Conservation (phyloP, 2,329 filamentous ascomycete genomes). For the Aspergillus luchuensis region DNA sequence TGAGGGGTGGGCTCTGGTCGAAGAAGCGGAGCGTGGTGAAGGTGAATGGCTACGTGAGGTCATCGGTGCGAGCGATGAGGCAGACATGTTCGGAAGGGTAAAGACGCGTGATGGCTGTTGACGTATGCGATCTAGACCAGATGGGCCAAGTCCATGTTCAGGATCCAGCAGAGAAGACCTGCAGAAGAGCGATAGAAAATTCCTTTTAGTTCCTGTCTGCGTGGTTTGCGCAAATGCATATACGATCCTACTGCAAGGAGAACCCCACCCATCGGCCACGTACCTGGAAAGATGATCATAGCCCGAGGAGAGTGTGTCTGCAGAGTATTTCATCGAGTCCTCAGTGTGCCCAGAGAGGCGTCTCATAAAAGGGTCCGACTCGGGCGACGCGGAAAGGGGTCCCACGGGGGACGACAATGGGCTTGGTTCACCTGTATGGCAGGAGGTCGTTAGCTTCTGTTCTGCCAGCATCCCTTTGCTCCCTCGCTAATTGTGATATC, state of each 20-base stretch:
- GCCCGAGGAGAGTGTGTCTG: slow-evolving; percentile 69
- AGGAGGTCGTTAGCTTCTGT: slow-evolving; percentile 17
- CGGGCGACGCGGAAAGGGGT: slow-evolving; percentile 39
- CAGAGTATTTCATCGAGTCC: slow-evolving; percentile 70
- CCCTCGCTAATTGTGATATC: slow-evolving; percentile 4
- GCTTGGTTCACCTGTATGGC: slow-evolving; percentile 40
- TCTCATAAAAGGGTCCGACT: slow-evolving; percentile 44
- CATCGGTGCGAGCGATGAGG: slow-evolving; percentile 62
- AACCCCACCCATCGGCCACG: slow-evolving; percentile 35
- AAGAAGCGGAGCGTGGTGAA: slow-evolving; percentile 66
- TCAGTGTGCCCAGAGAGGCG: slow-evolving; percentile 55
- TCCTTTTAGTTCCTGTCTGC: slow-evolving; percentile 18
- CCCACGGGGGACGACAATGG: slow-evolving; percentile 43
- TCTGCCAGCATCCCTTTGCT: not conserved
- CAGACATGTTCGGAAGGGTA: slow-evolving; percentile 65
- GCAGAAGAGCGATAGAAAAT: slow-evolving; percentile 17
- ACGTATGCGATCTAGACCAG: slow-evolving; percentile 88
- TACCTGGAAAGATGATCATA: slow-evolving; percentile 76
- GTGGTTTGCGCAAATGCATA: slow-evolving; percentile 5
- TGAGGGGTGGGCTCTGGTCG: slow-evolving; percentile 55
- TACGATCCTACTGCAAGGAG: slow-evolving; percentile 20
- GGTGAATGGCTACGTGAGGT: slow-evolving; percentile 67
- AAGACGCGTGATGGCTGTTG: slow-evolving; percentile 71
- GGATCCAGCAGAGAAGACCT: slow-evolving; percentile 86
- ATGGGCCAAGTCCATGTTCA: slow-evolving; percentile 81